phyloP scores from a whole-genome alignment of 148 eudicot genomes.

The Spergularia marina region DNA sequence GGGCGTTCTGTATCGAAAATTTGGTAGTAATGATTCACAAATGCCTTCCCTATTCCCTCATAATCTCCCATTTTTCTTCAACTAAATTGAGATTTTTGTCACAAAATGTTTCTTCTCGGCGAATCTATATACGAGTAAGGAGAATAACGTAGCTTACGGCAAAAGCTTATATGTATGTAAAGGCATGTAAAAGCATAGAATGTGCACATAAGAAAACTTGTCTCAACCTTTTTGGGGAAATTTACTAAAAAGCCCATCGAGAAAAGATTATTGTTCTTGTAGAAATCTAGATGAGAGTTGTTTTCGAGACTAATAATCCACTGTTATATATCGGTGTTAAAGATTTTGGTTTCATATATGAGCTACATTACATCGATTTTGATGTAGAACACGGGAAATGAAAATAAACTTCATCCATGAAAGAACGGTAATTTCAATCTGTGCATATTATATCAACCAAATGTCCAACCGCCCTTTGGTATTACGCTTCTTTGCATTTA shows the following conservation, averaged over 20 bases:
- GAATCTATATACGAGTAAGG: not conserved
- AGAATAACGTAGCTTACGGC: constrained; percentile 27
- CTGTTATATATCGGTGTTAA: too few species aligned
- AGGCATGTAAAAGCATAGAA: constrained; percentile 18
- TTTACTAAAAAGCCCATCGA: constrained; percentile 3
- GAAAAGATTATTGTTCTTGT: too few species aligned
- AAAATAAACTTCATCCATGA: too few species aligned
- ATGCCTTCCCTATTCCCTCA: constrained; percentile 65
- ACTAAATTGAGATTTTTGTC: not conserved
- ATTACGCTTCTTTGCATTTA: too few species aligned
- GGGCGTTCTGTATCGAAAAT: constrained; percentile 60
- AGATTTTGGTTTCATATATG: too few species aligned
- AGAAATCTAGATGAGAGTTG: too few species aligned
- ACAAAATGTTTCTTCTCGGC: not conserved
- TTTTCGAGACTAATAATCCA: too few species aligned
- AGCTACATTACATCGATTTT: too few species aligned
- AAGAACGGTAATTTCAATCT: too few species aligned
- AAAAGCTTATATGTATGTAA: not conserved
- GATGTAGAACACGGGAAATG: too few species aligned
- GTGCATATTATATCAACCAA: too few species aligned
- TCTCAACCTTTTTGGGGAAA: not conserved
- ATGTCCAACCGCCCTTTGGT: too few species aligned
- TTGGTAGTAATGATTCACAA: constrained; percentile 70
- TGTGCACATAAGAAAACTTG: constrained; percentile 10
- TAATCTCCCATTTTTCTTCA: constrained; percentile 50